A percentile compares a stretch with the other conserved stretches of the same genome.
These are phyloP conservation scores for Croton laevigatus DNA, from an alignment of 441 rosid species.

Conservation along the genomic window DNA sequence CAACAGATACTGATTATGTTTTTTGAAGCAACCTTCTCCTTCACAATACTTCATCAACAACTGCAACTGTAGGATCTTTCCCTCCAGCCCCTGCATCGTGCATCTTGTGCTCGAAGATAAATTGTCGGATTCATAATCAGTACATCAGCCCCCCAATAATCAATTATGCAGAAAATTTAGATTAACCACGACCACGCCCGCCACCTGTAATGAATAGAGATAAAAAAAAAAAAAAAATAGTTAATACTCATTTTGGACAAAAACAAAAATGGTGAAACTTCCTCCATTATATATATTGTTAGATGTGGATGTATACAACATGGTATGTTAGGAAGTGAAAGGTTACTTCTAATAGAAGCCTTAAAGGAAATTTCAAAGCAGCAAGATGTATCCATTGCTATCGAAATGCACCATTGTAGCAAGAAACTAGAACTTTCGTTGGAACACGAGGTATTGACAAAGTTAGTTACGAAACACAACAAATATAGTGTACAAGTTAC, in stretches of 20 bases:
- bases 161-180: neutral
- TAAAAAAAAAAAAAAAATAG: neutral
- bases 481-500: too few species aligned
- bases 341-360: constrained; percentile 3
- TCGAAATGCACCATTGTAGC: neutral
- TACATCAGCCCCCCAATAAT: neutral
- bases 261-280: constrained; percentile 17
- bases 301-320: neutral
- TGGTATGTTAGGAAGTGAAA: neutral
- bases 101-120: neutral
- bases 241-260: neutral
- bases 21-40: neutral
- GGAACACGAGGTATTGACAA: neutral
- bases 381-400: neutral
- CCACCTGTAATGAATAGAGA: constrained; percentile 4
- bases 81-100: neutral
- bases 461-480: neutral
- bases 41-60: neutral
- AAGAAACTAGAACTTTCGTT: neutral
- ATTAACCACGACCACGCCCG: constrained; percentile 8
- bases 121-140: neutral
- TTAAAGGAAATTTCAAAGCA: constrained; percentile 10
- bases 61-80: neutral
- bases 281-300: neutral
- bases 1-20: neutral